These are phyloP conservation scores for Paramyrothecium roridum DNA, from an alignment of 2,329 filamentous ascomycete genomes.

Conservation along the genomic window DNA sequence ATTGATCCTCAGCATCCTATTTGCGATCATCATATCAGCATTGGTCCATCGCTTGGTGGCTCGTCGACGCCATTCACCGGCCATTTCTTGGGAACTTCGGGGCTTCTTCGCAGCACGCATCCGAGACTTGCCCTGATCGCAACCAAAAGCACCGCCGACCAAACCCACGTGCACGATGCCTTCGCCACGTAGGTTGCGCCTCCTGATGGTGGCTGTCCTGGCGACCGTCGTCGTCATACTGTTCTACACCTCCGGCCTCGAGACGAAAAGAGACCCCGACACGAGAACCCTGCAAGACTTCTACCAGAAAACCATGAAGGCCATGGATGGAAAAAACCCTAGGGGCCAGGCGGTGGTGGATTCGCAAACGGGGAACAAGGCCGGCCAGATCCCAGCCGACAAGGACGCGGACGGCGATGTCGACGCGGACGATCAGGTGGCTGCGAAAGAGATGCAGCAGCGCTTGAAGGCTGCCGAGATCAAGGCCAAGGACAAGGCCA, in stretches of 20 bases:
- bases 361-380: conserved; percentile 32
- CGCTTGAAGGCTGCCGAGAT: conserved; percentile 67
- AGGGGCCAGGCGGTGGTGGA: conserved; percentile 36
- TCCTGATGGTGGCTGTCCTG: conserved; percentile 62
- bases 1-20: too few relatives aligned
- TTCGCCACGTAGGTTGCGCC: conserved; percentile 66
- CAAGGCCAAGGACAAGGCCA: conserved; percentile 64
- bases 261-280: conserved; percentile 43
- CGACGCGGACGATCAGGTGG: conserved; percentile 52
- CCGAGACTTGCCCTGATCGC: not conserved
- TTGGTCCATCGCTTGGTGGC: too few relatives aligned
- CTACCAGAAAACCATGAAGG: conserved; percentile 57
- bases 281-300: conserved; percentile 47
- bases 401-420: conserved; percentile 53
- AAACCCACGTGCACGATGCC: conserved; percentile 48
- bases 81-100: too few relatives aligned
- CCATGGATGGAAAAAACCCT: conserved; percentile 38
- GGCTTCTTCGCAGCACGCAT: too few relatives aligned
- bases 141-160: not conserved
- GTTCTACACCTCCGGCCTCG: conserved; percentile 66
- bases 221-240: conserved; percentile 64
- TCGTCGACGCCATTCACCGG: too few relatives aligned
- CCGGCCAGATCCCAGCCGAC: conserved; percentile 39
- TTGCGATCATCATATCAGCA: too few relatives aligned
- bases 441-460: conserved; percentile 50